Conservation (phyloP, 2,329 filamentous ascomycete genomes). For the Aphanoascus verrucosus region DNA sequence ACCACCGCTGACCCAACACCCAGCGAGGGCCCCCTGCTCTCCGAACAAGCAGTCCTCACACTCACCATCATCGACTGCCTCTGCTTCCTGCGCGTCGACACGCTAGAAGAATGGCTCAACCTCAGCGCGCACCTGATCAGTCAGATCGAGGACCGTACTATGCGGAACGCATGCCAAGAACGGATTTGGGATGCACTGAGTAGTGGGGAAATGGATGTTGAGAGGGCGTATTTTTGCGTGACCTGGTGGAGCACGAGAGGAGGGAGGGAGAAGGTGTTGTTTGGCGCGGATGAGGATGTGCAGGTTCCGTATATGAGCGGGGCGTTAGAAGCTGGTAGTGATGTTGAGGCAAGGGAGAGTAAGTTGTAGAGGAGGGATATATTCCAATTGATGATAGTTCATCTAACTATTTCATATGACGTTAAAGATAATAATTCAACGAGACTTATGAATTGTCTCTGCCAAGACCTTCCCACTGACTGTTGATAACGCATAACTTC, state of each 20-base stretch:
- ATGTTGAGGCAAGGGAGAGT: constrained; percentile 24
- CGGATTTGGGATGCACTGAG: constrained; percentile 71
- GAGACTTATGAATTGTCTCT: too few relatives aligned
- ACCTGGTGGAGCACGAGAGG: constrained; percentile 71
- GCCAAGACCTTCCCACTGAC: too few relatives aligned
- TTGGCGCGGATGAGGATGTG: constrained; percentile 29
- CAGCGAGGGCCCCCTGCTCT: constrained; percentile 37
- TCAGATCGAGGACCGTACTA: constrained; percentile 48
- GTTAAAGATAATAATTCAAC: neutral
- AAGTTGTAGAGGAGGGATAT: constrained; percentile 36
- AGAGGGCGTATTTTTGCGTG: constrained; percentile 66
- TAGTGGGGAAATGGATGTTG: constrained; percentile 78
- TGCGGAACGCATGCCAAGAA: constrained; percentile 55
- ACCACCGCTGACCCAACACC: constrained; percentile 26
- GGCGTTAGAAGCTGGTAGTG: constrained; percentile 33
- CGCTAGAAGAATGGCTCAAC: constrained; percentile 72
- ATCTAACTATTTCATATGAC: too few relatives aligned
- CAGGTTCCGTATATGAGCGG: constrained; percentile 45
- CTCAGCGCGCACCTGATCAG: constrained; percentile 58
- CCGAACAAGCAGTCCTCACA: constrained; percentile 66
- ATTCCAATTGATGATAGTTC: neutral
- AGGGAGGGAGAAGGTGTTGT: constrained; percentile 47
- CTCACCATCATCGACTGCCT: constrained; percentile 71
- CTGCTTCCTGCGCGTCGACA: constrained; percentile 57
- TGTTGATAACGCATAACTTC: too few relatives aligned